phyloP scores from a whole-genome alignment of 306 rosid species.

The Parietaria judaica region DNA sequence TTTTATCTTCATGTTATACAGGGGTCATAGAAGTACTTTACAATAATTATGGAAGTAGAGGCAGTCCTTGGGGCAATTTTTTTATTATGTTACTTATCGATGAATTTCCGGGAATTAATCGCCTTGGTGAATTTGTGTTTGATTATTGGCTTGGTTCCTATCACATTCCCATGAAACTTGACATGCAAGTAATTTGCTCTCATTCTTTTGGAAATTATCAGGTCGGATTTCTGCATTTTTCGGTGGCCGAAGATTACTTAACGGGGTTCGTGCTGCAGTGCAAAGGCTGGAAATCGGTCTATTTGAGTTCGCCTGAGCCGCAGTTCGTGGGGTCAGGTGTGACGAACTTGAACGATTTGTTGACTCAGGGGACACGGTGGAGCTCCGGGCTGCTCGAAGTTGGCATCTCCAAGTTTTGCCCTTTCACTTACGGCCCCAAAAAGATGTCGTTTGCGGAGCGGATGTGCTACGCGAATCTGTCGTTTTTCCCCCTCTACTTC shows the following conservation, averaged over 20 bases:
- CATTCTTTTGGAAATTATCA: slow-evolving; percentile 9
- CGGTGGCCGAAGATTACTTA: slow-evolving; percentile 47
- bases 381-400: slow-evolving; percentile 48
- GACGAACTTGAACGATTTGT: slow-evolving; percentile 43
- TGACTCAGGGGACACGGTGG: slow-evolving; percentile 64
- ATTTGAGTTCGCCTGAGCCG: slow-evolving; percentile 41
- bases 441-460: slow-evolving; percentile 37
- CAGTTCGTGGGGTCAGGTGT: slow-evolving; percentile 55
- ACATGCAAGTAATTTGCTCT: background rate
- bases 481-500: slow-evolving; percentile 39
- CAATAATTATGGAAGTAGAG: too few relatives aligned
- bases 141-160: too few relatives aligned
- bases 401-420: slow-evolving; percentile 45
- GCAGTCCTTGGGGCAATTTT: too few relatives aligned
- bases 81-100: too few relatives aligned
- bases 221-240: slow-evolving; percentile 55
- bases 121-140: too few relatives aligned
- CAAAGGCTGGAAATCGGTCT: slow-evolving; percentile 65
- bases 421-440: slow-evolving; percentile 36
- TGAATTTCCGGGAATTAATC: too few relatives aligned
- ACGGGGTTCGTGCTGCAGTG: slow-evolving; percentile 54
- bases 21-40: too few relatives aligned
- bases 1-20: too few relatives aligned
- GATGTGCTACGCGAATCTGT: slow-evolving; percentile 35
- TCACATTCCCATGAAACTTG: background rate